phyloP scores from a whole-genome alignment of 83 land plant species.

The Diphasiastrum complanatum region DNA sequence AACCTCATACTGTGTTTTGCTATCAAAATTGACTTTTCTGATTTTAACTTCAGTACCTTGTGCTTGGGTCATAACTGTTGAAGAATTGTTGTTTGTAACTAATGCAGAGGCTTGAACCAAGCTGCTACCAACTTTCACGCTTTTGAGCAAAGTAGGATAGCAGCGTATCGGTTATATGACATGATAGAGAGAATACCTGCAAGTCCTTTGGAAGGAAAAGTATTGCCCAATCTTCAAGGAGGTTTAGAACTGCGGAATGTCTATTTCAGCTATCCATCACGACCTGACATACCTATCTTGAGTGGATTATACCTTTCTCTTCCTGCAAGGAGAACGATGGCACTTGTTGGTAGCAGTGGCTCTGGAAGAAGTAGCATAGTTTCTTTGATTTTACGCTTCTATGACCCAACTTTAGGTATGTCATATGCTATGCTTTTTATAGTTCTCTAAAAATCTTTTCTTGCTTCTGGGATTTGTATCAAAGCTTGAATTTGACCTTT shows the following conservation, averaged over 20 bases:
- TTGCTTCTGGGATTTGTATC: background rate
- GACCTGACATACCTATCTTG: slow-evolving; percentile 93
- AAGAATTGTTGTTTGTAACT: too few species aligned
- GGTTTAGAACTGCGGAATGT: slow-evolving; percentile 93
- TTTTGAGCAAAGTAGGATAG: slow-evolving; percentile 95
- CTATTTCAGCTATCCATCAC: slow-evolving; percentile 92
- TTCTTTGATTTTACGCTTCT: slow-evolving; percentile 89
- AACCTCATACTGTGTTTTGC: background rate
- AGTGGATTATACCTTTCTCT: slow-evolving; percentile 93
- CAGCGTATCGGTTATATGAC: slow-evolving; percentile 94
- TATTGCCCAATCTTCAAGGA: slow-evolving; percentile 62
- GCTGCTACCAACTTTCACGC: slow-evolving; percentile 99
- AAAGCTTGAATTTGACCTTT: background rate
- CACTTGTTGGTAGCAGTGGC: slow-evolving; percentile 97
- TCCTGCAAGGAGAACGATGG: slow-evolving; percentile 92
- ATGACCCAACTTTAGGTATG: slow-evolving; percentile 96
- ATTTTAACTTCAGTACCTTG: too few species aligned
- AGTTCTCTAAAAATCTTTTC: background rate
- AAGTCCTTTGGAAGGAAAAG: slow-evolving; percentile 53
- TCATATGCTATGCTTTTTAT: background rate
- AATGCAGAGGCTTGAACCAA: slow-evolving; percentile 91
- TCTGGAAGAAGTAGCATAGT: slow-evolving; percentile 98
- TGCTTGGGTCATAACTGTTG: too few species aligned
- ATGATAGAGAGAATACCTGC: slow-evolving; percentile 81
- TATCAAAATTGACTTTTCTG: background rate